Conservation (phyloP, 2,329 filamentous ascomycete genomes). For the Trichoderma atroviride region DNA sequence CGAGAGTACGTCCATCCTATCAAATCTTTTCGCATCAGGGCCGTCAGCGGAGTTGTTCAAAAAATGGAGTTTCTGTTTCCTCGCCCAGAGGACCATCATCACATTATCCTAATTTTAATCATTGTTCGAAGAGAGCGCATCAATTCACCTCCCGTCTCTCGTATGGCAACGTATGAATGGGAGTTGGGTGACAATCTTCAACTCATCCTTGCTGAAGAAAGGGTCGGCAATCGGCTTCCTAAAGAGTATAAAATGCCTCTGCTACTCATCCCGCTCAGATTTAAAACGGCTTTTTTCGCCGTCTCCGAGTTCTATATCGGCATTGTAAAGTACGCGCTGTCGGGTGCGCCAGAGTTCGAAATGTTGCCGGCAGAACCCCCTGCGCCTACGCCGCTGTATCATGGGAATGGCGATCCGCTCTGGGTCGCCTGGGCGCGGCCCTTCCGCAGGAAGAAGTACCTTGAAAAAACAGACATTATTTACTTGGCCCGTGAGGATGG, state of each 20-base stretch:
- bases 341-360: conserved; percentile 53
- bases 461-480: conserved; percentile 71
- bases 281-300: conserved; percentile 70
- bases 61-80: conserved; percentile 87
- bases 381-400: conserved; percentile 48
- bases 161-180: conserved; percentile 65
- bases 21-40: conserved; percentile 46
- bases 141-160: conserved; percentile 41
- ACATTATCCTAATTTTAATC: conserved; percentile 76
- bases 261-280: conserved; percentile 71
- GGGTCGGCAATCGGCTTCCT: conserved; percentile 54
- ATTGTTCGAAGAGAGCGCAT: conserved; percentile 48
- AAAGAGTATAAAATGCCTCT: conserved; percentile 62
- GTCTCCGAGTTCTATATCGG: conserved; percentile 64
- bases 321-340: conserved; percentile 58
- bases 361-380: conserved; percentile 47
- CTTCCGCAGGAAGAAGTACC: conserved; percentile 64
- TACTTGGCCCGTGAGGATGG: conserved; percentile 91
- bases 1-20: conserved; percentile 61
- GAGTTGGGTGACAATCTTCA: conserved; percentile 53
- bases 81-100: conserved; percentile 63
- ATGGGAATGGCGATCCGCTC: conserved; percentile 55
- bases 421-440: conserved; percentile 89
- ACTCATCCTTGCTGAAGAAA: conserved; percentile 49
- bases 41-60: conserved; percentile 73